These are phyloP conservation scores for Nothophytophthora sp. DNA, from an alignment of 352 stramenopile genomes.

Conservation along the genomic window DNA sequence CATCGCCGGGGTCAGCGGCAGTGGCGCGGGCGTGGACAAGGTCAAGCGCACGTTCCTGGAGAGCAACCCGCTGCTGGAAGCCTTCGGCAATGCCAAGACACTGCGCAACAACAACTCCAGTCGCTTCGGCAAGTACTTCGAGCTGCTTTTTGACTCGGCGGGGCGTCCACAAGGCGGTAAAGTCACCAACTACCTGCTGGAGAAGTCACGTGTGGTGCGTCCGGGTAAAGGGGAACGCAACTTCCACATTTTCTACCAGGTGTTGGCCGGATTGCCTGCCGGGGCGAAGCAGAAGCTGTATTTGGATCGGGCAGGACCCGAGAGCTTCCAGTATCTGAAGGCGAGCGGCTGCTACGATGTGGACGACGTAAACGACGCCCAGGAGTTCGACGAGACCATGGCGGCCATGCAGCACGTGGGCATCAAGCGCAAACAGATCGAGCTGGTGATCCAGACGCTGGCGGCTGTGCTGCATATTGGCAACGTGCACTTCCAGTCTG, in stretches of 20 bases:
- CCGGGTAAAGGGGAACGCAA: slow-evolving; percentile 90
- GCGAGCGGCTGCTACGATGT: slow-evolving; percentile 89
- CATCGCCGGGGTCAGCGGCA: slow-evolving; percentile 81
- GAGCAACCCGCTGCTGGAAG: slow-evolving; percentile 95
- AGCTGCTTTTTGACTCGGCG: slow-evolving; percentile 92
- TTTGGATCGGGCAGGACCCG: slow-evolving; percentile 61
- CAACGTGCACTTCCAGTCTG: slow-evolving; percentile 68
- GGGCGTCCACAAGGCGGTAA: slow-evolving; percentile 81
- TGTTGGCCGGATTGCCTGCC: slow-evolving; percentile 71
- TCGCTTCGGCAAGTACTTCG: slow-evolving; percentile 96
- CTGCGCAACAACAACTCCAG: slow-evolving; percentile 95
- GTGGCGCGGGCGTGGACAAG: slow-evolving; percentile 80
- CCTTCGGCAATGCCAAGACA: slow-evolving; percentile 97
- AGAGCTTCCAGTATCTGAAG: slow-evolving; percentile 90
- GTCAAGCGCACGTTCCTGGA: slow-evolving; percentile 92
- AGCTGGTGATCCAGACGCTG: slow-evolving; percentile 85
- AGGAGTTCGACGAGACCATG: slow-evolving; percentile 89
- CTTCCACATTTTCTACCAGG: slow-evolving; percentile 96
- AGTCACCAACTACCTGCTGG: slow-evolving; percentile 92
- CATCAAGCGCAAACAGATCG: slow-evolving; percentile 89
- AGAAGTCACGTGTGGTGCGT: slow-evolving; percentile 90
- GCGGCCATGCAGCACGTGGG: slow-evolving; percentile 87
- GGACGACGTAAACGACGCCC: slow-evolving; percentile 91
- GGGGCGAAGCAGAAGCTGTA: slow-evolving; percentile 67
- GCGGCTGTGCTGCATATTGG: slow-evolving; percentile 80